Evolutionary conservation across 768 basidiomycete species (phyloP), one percentile per base, ranked within the genome.

Genomic region (Serendipita sp.): DNA sequence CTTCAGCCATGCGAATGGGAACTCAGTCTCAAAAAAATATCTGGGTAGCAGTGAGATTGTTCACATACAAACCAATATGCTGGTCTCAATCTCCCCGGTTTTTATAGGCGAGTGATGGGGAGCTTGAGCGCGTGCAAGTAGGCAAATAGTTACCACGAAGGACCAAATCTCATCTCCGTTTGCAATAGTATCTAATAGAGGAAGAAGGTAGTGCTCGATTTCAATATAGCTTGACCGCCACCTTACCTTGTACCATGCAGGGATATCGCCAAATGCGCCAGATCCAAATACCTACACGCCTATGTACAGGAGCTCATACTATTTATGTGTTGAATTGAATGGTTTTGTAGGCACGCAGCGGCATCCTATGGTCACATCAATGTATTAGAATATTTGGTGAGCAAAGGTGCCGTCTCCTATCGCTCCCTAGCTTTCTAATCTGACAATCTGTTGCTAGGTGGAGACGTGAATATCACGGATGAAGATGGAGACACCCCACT

Each of bases 401-500:
- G 83, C 13, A 78, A 78, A 72, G 89, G 89, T 86, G 63, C 53
- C 71, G 69, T 24, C 18, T 34, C 67, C 58, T 63, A 48, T 63
- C 63, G 15, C 65, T 11, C 35, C 41, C 62, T 56, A 45, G 56
- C 51, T 67, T 63, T 32, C 48, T 51, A 51, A 32, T 18, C 30
- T 18, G 8, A 51, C 38, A 41, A 5, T 2, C 38, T 41, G 7
- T 41, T 65, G 60, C 64, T 68, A 85, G 92, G 92, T 15, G 93
- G 92, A 62, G 81, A 94, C 71, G 88, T 93, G 65, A 92, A 96
- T 71, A 74, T 93, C 67, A 80, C 83, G 0, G 93, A 96, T 72
- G 78, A 78, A 63, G 93, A 96, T 71, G 89, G 89, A 7, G 93
- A 96, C 73, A 95, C 92, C 8, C 93, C 93, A 8, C 76, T 96